phyloP scores from a whole-genome alignment of 306 rosid species.

The Lablab purpureus region DNA sequence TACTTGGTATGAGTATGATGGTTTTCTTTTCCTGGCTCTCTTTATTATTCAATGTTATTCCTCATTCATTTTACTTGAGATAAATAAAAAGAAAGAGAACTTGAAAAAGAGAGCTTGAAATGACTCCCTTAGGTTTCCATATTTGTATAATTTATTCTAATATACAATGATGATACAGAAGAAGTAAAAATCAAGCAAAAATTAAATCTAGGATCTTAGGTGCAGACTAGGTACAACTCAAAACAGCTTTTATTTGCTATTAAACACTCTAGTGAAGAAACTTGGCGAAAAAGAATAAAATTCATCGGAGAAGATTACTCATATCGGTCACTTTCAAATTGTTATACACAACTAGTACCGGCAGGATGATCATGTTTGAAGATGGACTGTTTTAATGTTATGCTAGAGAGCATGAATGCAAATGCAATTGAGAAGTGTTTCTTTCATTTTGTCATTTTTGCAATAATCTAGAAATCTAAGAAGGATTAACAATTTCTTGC shows the following conservation, averaged over 20 bases:
- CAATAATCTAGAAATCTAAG: not conserved
- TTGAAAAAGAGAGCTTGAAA: no score
- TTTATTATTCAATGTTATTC: constrained; percentile 33
- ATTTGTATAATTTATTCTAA: no score
- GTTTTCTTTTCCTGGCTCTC: constrained; percentile 26
- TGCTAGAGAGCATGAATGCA: constrained; percentile 16
- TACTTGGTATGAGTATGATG: constrained; percentile 76
- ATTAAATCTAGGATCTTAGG: no score
- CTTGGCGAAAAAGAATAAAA: not conserved
- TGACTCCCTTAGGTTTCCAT: no score
- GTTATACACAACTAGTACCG: not conserved
- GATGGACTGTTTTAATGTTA: not conserved
- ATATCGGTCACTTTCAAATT: constrained; percentile 13
- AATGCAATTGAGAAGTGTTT: not conserved
- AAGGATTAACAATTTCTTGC: not conserved
- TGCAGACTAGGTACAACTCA: no score
- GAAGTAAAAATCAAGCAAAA: no score
- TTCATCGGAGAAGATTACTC: constrained; percentile 10
- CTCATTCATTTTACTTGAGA: not conserved
- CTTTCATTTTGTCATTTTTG: not conserved
- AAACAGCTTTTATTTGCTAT: constrained; percentile 10
- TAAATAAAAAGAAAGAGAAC: no score
- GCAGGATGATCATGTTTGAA: not conserved
- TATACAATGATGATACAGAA: no score
- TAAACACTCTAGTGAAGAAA: constrained; percentile 9